phyloP scores from a whole-genome alignment of 805 yeast species.

The Debaryomyces castellii region DNA sequence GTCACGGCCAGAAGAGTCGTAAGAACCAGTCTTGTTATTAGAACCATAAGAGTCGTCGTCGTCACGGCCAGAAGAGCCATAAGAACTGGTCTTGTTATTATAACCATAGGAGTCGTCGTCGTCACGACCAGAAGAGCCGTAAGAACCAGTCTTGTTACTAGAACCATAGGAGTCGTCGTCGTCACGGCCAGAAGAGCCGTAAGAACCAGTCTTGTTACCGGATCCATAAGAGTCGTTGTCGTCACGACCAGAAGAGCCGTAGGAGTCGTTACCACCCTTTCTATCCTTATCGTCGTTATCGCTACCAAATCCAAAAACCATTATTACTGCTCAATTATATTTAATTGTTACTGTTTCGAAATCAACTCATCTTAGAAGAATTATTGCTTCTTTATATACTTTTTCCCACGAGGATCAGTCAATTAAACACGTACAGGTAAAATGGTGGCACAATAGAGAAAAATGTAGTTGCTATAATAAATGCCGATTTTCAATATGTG shows the following conservation, averaged over 20 bases:
- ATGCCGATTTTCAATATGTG: not conserved
- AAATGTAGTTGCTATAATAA: not conserved
- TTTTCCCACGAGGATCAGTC: not conserved
- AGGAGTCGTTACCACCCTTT: slow-evolving; percentile 11
- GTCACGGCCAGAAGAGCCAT: slow-evolving; percentile 17
- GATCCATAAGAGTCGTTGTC: slow-evolving; percentile 21
- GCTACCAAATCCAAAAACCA: slow-evolving; percentile 36
- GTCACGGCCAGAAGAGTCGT: slow-evolving; percentile 20
- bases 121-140: slow-evolving; percentile 23
- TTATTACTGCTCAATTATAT: slow-evolving; percentile 10
- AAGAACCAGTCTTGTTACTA: slow-evolving; percentile 14
- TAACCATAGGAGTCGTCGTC: slow-evolving; percentile 16
- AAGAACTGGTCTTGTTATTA: slow-evolving; percentile 15
- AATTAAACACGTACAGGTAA: too few relatives aligned
- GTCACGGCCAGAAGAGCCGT: slow-evolving; percentile 15
- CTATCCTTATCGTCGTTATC: slow-evolving; percentile 18
- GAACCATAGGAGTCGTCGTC: slow-evolving; percentile 21
- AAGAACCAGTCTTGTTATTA: slow-evolving; percentile 19
- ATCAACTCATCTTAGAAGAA: too few relatives aligned
- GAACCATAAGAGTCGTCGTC: slow-evolving; percentile 16
- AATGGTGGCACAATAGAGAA: not conserved
- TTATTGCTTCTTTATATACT: not conserved
- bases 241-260: slow-evolving; percentile 12
- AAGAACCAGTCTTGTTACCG: slow-evolving; percentile 13
- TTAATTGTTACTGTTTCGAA: not conserved